Evolutionary conservation across 2,329 filamentous ascomycete species (phyloP), one percentile per base, ranked within the genome.

Genomic region (Capronia coronata): DNA sequence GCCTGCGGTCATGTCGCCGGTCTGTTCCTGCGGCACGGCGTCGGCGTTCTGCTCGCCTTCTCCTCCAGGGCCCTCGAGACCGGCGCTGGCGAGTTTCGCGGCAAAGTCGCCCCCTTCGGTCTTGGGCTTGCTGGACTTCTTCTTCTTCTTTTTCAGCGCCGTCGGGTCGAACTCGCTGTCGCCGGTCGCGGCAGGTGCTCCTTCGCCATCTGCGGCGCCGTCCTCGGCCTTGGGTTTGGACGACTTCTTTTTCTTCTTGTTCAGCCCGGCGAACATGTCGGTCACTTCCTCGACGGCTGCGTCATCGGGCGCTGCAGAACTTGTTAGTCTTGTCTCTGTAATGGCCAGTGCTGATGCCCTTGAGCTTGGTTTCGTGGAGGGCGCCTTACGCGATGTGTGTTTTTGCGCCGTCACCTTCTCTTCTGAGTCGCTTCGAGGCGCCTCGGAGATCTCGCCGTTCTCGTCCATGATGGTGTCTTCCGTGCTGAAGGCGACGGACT

Each of bases 401-500:
- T 83, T 88, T 75, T 85, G 79, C 60, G 88, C 88, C 63, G 86
- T 87, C 60, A 84, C 80, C 74, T 89, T 89, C 62, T 84, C 77
- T 63, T 87, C 86, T 64, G 84, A 81, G 64, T 75, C 69, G 62
- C 79, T 76, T 16, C 43, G 49, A 27, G 52, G 52, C 60, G 83
- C 79, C 68, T 86, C 81, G 68, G 80, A 87, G 66, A 96, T 82
- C 67, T 84, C 81, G 63, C 91, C 91, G 77, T 95, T 87, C 70
- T 82, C 80, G 75, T 94, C 87, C 68, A 96, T 90, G 63, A 95
- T 82, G 59, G 86, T 79, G 63, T 87, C 80, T 65, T 87, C 87
- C 71, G 93, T 86, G 67, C 84, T 90, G 70, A 97, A 97, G 59
- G 89, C 84, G 64, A 97, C 91, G 40, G 88, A 94, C 74, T 97